Evolutionary conservation across 78 protist genomes (phyloP), one percentile per base, ranked within the genome.

Genomic region (Guillardia theta): DNA sequence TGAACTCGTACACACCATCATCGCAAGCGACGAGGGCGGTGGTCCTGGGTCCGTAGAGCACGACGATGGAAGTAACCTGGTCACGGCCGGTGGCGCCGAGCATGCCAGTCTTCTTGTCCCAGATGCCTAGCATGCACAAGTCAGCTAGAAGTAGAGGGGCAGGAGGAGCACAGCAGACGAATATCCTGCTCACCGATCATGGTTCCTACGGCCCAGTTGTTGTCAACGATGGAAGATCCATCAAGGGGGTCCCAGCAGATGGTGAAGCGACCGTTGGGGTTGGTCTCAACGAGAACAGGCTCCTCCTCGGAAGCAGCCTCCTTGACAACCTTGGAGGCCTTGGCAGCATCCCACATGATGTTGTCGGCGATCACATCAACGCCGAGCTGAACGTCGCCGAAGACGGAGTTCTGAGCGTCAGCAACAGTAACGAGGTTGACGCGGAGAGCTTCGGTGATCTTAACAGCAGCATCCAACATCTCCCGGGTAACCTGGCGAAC

Each of bases 71-170:
- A 1, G 93, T 54, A 4, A 33, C 83, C 48, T 88, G 94, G 88
- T 92, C 94, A 62, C 94, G 94, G 39, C 94, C 94, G 2, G 94
- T 92, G 12, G 94, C 94, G 94, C 94, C 94, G 88, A 92, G 18
- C 30, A 92, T n/a, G 44, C 94, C 94, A 36, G 94, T 64, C 18
- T 22, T 22, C 76, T 39, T 36, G 53, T 27, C 50, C 94, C 94
- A 92, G 88, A 92, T 46, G 94, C 94, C n/a, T n/a, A n/a, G n/a
- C n/a, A n/a, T n/a, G n/a, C n/a, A n/a, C n/a, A n/a, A n/a, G n/a
- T n/a, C n/a, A n/a, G n/a, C n/a, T n/a, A n/a, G n/a, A n/a, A n/a
- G n/a, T n/a, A n/a, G n/a, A n/a, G n/a, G n/a, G n/a, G n/a, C n/a
- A n/a, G n/a, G n/a, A n/a, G n/a, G n/a, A n/a, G n/a, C n/a, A n/a